These are phyloP conservation scores for Daedaleopsis sinensis DNA, from an alignment of 768 basidiomycete genomes.

Conservation along the genomic window DNA sequence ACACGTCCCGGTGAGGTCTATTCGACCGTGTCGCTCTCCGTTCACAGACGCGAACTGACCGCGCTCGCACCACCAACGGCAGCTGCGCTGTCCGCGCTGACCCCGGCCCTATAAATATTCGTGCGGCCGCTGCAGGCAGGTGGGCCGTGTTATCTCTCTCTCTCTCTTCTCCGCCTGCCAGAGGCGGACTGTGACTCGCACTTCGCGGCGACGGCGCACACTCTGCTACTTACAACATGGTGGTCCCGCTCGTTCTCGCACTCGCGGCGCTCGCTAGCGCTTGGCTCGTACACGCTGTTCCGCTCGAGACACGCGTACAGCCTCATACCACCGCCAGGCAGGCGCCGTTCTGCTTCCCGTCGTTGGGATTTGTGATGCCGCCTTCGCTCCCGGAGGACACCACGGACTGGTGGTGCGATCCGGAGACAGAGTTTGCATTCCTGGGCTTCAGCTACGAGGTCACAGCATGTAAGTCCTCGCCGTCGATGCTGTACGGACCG, in stretches of 20 bases:
- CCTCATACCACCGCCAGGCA: conserved; percentile 8
- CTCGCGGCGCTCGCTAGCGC: conserved; percentile 14
- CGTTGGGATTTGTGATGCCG: conserved; percentile 55
- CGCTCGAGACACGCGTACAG: conserved; percentile 9
- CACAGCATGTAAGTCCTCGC: conserved; percentile 32
- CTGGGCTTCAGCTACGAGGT: conserved; percentile 77
- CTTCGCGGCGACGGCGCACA: neutral
- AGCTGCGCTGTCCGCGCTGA: neutral
- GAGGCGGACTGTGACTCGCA: neutral
- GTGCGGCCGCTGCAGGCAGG: conserved; percentile 7
- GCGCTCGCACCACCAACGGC: neutral
- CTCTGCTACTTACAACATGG: too few relatives aligned
- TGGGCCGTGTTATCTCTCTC: neutral
- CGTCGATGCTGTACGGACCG: conserved; percentile 41
- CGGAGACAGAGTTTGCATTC: conserved; percentile 67
- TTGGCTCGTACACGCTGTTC: conserved; percentile 9
- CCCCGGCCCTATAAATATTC: neutral
- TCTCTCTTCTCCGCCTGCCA: conserved; percentile 1
- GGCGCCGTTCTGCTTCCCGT: conserved; percentile 36
- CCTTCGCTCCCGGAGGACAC: conserved; percentile 38
- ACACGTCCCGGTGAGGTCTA: neutral
- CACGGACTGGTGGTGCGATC: conserved; percentile 52
- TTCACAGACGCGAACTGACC: neutral
- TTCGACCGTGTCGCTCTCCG: neutral
- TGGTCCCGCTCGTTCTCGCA: conserved; percentile 1